A percentile compares a stretch with the other conserved stretches of the same genome.
Evolutionary conservation across 805 yeast species (phyloP).

Genomic region (Candida vaughaniae): DNA sequence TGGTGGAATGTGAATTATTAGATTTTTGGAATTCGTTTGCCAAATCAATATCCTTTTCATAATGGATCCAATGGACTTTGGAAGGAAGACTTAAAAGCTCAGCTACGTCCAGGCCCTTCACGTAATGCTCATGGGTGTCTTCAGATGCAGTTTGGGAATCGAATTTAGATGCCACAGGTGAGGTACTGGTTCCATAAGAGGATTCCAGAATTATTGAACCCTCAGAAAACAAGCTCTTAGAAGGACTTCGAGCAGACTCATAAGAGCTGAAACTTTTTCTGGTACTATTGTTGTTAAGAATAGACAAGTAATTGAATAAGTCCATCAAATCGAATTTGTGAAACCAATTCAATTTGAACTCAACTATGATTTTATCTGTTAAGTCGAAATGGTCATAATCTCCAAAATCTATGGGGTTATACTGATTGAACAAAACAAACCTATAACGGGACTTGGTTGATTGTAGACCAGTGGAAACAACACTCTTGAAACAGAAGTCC

Average conservation of each 20-base stretch:
- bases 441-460: constrained; percentile 25
- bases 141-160: background rate
- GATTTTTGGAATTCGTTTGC: constrained; percentile 10
- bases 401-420: constrained; percentile 5
- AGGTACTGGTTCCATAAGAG: background rate
- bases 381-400: constrained; percentile 4
- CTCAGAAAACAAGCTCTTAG: constrained; percentile 6
- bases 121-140: background rate
- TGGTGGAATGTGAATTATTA: constrained; percentile 19
- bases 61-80: constrained; percentile 27
- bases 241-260: constrained; percentile 4
- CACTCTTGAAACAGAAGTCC: constrained; percentile 19
- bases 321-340: constrained; percentile 12
- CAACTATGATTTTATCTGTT: constrained; percentile 12
- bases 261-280: constrained; percentile 6
- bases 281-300: background rate
- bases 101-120: constrained; percentile 1
- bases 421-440: constrained; percentile 17
- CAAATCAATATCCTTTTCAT: constrained; percentile 26
- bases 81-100: constrained; percentile 3
- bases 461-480: constrained; percentile 26
- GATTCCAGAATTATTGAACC: constrained; percentile 2
- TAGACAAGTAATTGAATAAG: constrained; percentile 3
- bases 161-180: background rate
- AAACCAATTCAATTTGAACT: constrained; percentile 15